These are phyloP conservation scores for Ottelia alismoides DNA, from an alignment of 106 monocot species.

Conservation along the genomic window DNA sequence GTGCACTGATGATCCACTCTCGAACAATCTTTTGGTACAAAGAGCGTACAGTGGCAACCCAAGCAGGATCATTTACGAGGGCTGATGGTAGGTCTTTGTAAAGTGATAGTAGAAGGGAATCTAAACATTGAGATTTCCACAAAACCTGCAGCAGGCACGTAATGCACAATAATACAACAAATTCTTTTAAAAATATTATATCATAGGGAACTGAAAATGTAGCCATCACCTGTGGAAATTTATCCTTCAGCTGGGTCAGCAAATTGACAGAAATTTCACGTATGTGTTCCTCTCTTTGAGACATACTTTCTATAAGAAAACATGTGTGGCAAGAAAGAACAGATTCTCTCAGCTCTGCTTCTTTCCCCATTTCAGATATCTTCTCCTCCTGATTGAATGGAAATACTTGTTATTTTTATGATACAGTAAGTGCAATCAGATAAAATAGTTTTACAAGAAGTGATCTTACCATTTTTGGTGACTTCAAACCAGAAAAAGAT, in stretches of 20 bases:
- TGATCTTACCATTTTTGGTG: no score
- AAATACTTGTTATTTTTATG: no score
- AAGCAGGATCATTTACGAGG: slow-evolving; percentile 85
- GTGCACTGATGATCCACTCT: slow-evolving; percentile 89
- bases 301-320: slow-evolving; percentile 91
- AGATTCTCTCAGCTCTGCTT: slow-evolving; percentile 62
- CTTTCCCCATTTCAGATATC: slow-evolving; percentile 73
- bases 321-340: slow-evolving; percentile 84
- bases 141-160: slow-evolving; percentile 76
- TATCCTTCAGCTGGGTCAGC: slow-evolving; percentile 76
- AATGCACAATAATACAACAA: no score
- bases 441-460: no score
- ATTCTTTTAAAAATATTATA: no score
- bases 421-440: no score
- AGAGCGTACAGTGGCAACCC: slow-evolving; percentile 72
- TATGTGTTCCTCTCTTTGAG: slow-evolving; percentile 91
- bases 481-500: no score
- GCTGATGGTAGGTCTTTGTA: slow-evolving; percentile 74
- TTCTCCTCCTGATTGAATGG: slow-evolving; percentile 92
- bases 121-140: slow-evolving; percentile 86
- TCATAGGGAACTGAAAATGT: no score
- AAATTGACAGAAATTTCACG: slow-evolving; percentile 79
- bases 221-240: slow-evolving; percentile 67
- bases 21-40: slow-evolving; percentile 85
- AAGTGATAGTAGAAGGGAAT: slow-evolving; percentile 87